These are phyloP conservation scores for Globisporangium paroecandrum DNA, from an alignment of 352 stramenopile genomes.

Conservation along the genomic window DNA sequence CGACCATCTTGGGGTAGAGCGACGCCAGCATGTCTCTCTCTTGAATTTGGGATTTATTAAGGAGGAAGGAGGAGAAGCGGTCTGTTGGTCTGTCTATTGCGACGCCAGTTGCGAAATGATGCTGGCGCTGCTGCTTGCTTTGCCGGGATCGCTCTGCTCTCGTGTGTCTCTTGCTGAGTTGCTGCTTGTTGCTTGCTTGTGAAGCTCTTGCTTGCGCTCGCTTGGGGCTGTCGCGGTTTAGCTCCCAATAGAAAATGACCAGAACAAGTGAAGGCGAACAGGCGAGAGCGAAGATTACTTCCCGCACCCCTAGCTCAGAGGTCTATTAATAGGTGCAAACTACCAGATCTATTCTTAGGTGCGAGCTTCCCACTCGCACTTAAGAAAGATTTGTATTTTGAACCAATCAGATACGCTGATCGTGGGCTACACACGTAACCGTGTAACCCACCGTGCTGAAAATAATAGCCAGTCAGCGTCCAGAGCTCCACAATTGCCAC, in stretches of 20 bases:
- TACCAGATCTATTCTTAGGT: no score
- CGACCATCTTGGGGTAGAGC: slow-evolving; percentile 18
- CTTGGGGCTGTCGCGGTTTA: not conserved
- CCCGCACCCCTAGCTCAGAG: not conserved
- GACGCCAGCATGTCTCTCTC: slow-evolving; percentile 11
- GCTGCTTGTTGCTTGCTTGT: not conserved
- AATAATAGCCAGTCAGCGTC: no score
- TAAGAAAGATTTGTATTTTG: slow-evolving; percentile 1
- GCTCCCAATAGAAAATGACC: slow-evolving; percentile 11
- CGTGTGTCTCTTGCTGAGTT: not conserved
- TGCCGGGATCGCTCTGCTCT: not conserved
- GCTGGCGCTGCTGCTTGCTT: not conserved
- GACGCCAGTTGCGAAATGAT: not conserved
- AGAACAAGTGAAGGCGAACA: not conserved
- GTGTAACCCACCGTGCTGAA: no score
- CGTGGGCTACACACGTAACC: not conserved
- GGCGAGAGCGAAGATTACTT: not conserved
- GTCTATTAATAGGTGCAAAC: slow-evolving; percentile 5
- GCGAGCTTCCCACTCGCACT: no score
- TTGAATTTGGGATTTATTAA: not conserved
- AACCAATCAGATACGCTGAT: not conserved
- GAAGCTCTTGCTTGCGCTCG: not conserved
- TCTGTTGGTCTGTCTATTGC: not conserved
- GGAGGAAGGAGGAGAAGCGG: not conserved
- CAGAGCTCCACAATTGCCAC: not conserved